Evolutionary conservation across 805 yeast genomes (phyloP).

Genomic region (Saccharomycopsis fodiens): DNA sequence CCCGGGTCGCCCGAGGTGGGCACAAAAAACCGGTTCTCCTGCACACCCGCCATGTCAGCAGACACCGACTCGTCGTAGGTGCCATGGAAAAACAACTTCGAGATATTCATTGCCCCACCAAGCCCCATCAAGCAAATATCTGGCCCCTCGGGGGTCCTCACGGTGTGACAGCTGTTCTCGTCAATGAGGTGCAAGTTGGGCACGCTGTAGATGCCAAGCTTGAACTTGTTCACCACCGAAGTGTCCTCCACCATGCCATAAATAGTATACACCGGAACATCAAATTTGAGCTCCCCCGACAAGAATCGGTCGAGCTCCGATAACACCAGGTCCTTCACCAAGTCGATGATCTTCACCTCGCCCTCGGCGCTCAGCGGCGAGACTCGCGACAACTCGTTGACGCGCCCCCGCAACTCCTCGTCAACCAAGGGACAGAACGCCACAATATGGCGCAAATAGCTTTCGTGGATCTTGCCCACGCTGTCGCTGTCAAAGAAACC

Average conservation of each 20-base stretch:
- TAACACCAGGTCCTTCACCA: constrained; percentile 32
- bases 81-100: constrained; percentile 62
- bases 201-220: constrained; percentile 42
- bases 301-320: constrained; percentile 47
- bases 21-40: constrained; percentile 25
- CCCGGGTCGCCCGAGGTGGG: constrained; percentile 60
- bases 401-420: constrained; percentile 38
- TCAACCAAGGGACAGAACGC: constrained; percentile 57
- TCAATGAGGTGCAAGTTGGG: constrained; percentile 57
- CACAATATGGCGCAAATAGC: constrained; percentile 55
- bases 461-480: constrained; percentile 45
- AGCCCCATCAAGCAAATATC: constrained; percentile 55
- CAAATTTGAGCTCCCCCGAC: constrained; percentile 33
- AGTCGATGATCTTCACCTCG: constrained; percentile 29
- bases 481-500: constrained; percentile 64
- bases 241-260: constrained; percentile 75
- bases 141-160: constrained; percentile 35
- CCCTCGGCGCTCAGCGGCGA: constrained; percentile 33
- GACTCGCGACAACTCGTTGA: constrained; percentile 44
- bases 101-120: constrained; percentile 64
- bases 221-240: constrained; percentile 53
- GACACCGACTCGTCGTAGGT: constrained; percentile 26
- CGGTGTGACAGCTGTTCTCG: constrained; percentile 38
- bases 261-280: constrained; percentile 68
- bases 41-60: constrained; percentile 11